Conservation (phyloP, 768 basidiomycete genomes). For the Rhodotorula kratochvilovae region DNA sequence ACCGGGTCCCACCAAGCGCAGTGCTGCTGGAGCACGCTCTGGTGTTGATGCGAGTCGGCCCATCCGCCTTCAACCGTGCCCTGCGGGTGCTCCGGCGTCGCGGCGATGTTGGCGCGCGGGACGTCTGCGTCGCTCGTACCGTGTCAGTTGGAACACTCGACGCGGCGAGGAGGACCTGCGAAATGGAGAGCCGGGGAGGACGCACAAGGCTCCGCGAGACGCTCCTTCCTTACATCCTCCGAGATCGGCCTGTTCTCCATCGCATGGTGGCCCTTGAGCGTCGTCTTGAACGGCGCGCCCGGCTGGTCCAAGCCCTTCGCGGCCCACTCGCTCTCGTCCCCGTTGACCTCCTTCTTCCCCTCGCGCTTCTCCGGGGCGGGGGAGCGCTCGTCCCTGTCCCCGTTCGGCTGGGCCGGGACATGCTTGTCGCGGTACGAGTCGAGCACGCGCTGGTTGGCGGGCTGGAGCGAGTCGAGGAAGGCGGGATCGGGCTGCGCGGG, state of each 20-base stretch:
- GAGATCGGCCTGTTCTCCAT: background rate
- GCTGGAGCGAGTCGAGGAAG: too few species aligned
- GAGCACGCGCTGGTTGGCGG: too few species aligned
- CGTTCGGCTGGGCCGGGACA: background rate
- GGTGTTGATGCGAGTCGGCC: conserved; percentile 25
- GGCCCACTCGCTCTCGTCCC: background rate
- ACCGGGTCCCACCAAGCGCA: conserved; percentile 17
- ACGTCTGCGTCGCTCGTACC: background rate
- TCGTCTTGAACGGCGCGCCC: conserved; percentile 3
- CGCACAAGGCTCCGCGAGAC: conserved; percentile 6
- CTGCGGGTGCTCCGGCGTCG: conserved; percentile 17
- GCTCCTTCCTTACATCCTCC: background rate
- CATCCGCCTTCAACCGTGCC: conserved; percentile 16
- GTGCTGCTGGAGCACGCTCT: conserved; percentile 30
- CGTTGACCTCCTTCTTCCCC: too few species aligned
- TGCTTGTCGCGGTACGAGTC: too few species aligned
- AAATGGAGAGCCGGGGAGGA: too few species aligned
- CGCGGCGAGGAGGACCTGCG: too few species aligned
- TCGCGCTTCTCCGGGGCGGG: too few species aligned
- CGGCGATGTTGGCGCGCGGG: conserved; percentile 27
- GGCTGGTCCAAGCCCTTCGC: background rate
- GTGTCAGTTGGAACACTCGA: too few species aligned
- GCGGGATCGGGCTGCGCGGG: too few species aligned
- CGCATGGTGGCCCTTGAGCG: background rate
- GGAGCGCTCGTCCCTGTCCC: too few species aligned